Base-by-base conservation (phyloP, 257 asterid genomes). In the Leptodermis oblonga region DNA sequence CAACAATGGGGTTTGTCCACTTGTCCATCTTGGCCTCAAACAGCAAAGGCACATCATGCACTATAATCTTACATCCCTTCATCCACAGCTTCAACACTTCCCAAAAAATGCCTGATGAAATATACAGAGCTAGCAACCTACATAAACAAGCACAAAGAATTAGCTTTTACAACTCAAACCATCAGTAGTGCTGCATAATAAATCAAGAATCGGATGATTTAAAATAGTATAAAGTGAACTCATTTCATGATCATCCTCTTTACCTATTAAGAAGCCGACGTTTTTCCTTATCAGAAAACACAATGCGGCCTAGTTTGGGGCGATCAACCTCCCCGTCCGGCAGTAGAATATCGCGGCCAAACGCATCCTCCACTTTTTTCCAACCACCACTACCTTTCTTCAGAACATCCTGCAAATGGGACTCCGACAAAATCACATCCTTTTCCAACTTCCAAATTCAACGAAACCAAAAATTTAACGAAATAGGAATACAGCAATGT, bases 241-340 rank as follows among this genome's bases (percentile, higher is more conserved):
- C 55, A 17, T 23, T 1, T 39, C 39, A 5, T 25, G n/a, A 70
- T 33, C 34, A 53, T 15, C 18, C 11, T n/a, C 13, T n/a, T n/a
- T 76, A 93, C 97, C 96, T 84, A 70, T 90, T 90, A 62, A 94
- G 96, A 69, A 91, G 95, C 78, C 89, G 95, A 22, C 96, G 96
- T 76, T 85, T 87, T 74, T 82, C 88, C 15, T 81, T 84, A 80
- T 91, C 85, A 61, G 82, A 79, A 68, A 94, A 91, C 28, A 94
- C 96, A n/a, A 86, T 82, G 67, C 85, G 89, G 42, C 99, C 97
- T 4, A 94, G 81, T 75, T 87, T 89, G 18, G 85, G 86, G 2
- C 97, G 91, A 84, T 94, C 96, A 53, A 94, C 90, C 79, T 87
- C 97, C 65, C 97, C 97, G 54, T 79, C 69, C 37, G 83, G 82